Evolutionary conservation across 2,329 filamentous ascomycete species (phyloP).

Genomic region (Phialophora macrospora): DNA sequence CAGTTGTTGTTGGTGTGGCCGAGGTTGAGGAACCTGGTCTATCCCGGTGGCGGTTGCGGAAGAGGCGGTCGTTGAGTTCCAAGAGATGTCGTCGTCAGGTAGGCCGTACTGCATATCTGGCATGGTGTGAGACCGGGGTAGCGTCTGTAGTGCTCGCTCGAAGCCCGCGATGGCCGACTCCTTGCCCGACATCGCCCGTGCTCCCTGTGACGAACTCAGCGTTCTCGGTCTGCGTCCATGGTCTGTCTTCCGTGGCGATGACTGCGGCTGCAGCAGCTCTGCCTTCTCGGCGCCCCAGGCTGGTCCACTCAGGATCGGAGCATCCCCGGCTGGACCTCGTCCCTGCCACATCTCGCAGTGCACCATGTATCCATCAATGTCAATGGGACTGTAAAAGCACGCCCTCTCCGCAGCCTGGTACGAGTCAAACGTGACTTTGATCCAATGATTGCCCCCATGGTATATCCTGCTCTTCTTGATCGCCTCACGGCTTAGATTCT

Average conservation of each 20-base stretch:
- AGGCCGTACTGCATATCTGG: constrained; percentile 44
- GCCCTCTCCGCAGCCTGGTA: constrained; percentile 72
- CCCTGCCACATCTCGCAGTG: constrained; percentile 73
- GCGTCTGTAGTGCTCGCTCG: constrained; percentile 44
- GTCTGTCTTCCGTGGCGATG: constrained; percentile 2
- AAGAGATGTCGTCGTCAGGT: constrained; percentile 42
- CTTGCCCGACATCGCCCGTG: constrained; percentile 43
- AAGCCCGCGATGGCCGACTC: constrained; percentile 39
- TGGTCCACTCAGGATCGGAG: constrained; percentile 61
- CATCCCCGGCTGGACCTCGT: constrained; percentile 67
- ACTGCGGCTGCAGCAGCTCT: constrained; percentile 16
- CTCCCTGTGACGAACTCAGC: constrained; percentile 43
- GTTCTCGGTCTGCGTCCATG: constrained; percentile 38
- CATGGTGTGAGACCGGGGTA: constrained; percentile 49
- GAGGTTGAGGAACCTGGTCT: constrained; percentile 24
- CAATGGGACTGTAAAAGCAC: constrained; percentile 71
- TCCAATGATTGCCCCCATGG: constrained; percentile 87
- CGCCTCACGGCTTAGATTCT: constrained; percentile 70
- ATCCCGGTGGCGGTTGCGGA: constrained; percentile 48
- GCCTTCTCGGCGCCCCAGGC: constrained; percentile 12
- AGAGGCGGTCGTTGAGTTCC: constrained; percentile 48
- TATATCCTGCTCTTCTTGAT: constrained; percentile 79
- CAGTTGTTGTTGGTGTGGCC: constrained; percentile 28
- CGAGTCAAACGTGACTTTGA: constrained; percentile 82
- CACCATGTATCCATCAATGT: constrained; percentile 71